Conservation (phyloP, 257 asterid species). For the Fraxinus pennsylvanica region DNA sequence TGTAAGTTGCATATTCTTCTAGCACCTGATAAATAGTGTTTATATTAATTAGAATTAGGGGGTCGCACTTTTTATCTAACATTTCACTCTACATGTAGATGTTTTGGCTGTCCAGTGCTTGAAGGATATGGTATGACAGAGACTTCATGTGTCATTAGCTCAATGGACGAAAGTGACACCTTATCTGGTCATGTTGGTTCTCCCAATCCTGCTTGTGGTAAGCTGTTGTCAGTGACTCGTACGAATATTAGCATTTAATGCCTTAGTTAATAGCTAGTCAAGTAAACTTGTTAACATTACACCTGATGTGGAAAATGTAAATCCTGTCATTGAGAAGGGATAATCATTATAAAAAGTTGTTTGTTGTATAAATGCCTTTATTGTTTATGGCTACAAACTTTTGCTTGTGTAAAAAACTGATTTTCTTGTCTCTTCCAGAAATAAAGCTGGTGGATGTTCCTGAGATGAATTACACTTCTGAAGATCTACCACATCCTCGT, state of each 20-base stretch:
- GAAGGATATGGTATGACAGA: slow-evolving; percentile 99
- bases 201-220: slow-evolving; percentile 96
- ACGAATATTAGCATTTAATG: not conserved
- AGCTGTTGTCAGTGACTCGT: slow-evolving; percentile 24
- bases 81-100: slow-evolving; percentile 45
- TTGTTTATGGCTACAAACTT: not conserved
- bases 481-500: slow-evolving; percentile 92
- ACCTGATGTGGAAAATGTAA: slow-evolving; percentile 4
- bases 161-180: slow-evolving; percentile 70
- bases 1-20: slow-evolving; percentile 56
- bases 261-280: not conserved
- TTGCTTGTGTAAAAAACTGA: slow-evolving; percentile 9
- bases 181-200: slow-evolving; percentile 88
- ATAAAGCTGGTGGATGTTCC: slow-evolving; percentile 93
- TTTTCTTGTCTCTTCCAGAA: slow-evolving; percentile 46
- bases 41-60: slow-evolving; percentile 9
- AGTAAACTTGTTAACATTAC: slow-evolving; percentile 10
- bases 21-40: not conserved
- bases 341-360: not conserved
- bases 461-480: slow-evolving; percentile 93
- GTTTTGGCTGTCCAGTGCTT: slow-evolving; percentile 78
- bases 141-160: slow-evolving; percentile 87
- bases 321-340: slow-evolving; percentile 3
- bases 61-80: slow-evolving; percentile 23
- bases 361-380: no score